Evolutionary conservation across 2,329 filamentous ascomycete species (phyloP).

Genomic region (Epichloe scottii): DNA sequence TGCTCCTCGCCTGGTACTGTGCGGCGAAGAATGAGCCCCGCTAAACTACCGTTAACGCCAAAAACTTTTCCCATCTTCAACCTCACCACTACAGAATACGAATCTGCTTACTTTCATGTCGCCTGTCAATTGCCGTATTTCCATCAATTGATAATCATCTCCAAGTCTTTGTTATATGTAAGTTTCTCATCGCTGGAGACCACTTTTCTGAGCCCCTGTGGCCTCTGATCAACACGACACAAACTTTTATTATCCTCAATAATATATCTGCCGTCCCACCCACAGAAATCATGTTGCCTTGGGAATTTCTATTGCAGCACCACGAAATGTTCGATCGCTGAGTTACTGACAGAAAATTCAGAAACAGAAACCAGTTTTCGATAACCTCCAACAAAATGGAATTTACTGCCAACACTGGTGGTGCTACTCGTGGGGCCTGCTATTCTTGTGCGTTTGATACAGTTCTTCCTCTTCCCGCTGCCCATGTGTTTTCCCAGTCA

Average conservation of each 20-base stretch:
- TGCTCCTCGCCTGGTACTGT: neutral
- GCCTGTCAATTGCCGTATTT: conserved; percentile 1
- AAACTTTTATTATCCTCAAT: neutral
- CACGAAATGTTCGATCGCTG: neutral
- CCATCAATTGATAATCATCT: neutral
- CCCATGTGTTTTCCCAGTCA: neutral
- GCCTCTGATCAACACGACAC: neutral
- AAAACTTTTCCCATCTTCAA: conserved; percentile 15
- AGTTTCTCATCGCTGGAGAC: neutral
- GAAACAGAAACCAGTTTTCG: neutral
- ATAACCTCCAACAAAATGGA: conserved; percentile 25
- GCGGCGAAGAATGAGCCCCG: conserved; percentile 8
- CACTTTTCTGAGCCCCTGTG: neutral
- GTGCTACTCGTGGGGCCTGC: conserved; percentile 30
- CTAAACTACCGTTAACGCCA: conserved; percentile 10
- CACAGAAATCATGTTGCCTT: neutral
- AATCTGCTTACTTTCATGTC: conserved; percentile 5
- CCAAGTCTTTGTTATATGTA: neutral
- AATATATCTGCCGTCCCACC: neutral
- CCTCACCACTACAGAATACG: conserved; percentile 2
- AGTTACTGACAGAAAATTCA: neutral
- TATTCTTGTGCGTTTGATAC: conserved; percentile 36
- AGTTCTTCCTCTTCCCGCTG: neutral
- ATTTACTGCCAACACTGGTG: conserved; percentile 6
- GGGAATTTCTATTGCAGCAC: neutral